phyloP scores from a whole-genome alignment of 345 rosid genomes.

The Trapa bicornis region DNA sequence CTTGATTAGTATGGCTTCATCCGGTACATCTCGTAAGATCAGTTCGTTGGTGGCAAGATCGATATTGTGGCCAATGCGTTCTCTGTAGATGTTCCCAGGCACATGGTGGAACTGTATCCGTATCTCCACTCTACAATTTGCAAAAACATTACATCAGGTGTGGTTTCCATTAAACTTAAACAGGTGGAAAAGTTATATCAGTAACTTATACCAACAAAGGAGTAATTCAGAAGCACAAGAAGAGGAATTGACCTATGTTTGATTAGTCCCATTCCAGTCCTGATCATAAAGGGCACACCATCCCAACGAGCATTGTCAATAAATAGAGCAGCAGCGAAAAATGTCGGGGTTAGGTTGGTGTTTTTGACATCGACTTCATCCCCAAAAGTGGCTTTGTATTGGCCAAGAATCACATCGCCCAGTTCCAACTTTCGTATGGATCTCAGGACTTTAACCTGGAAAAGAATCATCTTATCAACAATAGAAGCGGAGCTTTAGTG shows the following conservation, averaged over 20 bases:
- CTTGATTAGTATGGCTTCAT: slow-evolving; percentile 60
- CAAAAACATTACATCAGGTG: neutral
- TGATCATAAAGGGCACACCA: slow-evolving; percentile 60
- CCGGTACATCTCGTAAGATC: slow-evolving; percentile 52
- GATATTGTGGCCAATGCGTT: slow-evolving; percentile 35
- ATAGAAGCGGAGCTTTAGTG: neutral
- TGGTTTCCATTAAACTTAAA: neutral
- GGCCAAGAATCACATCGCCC: slow-evolving; percentile 59
- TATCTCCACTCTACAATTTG: slow-evolving; percentile 50
- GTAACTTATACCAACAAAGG: neutral
- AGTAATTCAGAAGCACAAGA: neutral
- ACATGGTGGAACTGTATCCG: slow-evolving; percentile 54
- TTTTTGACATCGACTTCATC: slow-evolving; percentile 26
- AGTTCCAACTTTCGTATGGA: slow-evolving; percentile 45
- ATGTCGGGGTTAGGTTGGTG: slow-evolving; percentile 42
- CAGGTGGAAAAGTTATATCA: too few relatives aligned
- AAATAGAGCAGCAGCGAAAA: slow-evolving; percentile 57
- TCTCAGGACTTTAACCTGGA: slow-evolving; percentile 63
- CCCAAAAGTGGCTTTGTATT: slow-evolving; percentile 38
- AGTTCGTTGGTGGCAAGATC: slow-evolving; percentile 51
- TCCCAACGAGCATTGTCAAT: slow-evolving; percentile 87
- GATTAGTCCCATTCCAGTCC: slow-evolving; percentile 62
- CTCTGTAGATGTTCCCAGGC: slow-evolving; percentile 56
- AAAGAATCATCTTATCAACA: slow-evolving; percentile 6
- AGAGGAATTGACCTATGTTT: slow-evolving; percentile 43